phyloP scores from a whole-genome alignment of 176 grass and related monocot species.

The Dendrocalamus sinicus region DNA sequence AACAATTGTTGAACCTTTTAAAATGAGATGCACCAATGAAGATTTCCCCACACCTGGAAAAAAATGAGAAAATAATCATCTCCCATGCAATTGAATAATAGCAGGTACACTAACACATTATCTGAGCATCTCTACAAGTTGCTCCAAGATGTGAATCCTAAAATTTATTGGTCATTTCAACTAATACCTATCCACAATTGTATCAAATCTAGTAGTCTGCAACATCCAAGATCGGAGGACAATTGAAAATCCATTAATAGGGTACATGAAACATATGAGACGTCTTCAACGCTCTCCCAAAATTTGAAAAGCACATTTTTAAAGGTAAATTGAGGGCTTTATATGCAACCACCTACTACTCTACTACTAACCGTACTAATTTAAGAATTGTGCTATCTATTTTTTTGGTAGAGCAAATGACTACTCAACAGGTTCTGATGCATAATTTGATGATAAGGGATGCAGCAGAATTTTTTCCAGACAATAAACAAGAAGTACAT shows the following conservation, averaged over 20 bases:
- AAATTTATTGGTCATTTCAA: not conserved
- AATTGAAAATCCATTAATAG: not conserved
- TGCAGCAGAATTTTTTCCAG: not conserved
- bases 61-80: not conserved
- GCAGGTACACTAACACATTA: constrained; percentile 1
- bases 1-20: constrained; percentile 65
- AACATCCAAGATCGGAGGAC: not conserved
- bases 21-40: constrained; percentile 79
- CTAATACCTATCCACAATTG: constrained; percentile 3
- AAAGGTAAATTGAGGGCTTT: not conserved
- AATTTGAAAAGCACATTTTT: not conserved
- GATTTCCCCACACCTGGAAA: constrained; percentile 89
- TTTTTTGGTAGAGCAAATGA: not conserved
- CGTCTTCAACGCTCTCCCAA: not conserved
- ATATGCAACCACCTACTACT: not conserved
- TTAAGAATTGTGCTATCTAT: not conserved
- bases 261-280: not conserved
- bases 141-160: not conserved
- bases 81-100: constrained; percentile 10
- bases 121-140: constrained; percentile 13
- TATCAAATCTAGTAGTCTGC: constrained; percentile 19
- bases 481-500: not conserved
- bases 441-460: not conserved
- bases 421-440: not conserved
- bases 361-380: not conserved